phyloP scores from a whole-genome alignment of 306 rosid species.

The Quercus rubra region DNA sequence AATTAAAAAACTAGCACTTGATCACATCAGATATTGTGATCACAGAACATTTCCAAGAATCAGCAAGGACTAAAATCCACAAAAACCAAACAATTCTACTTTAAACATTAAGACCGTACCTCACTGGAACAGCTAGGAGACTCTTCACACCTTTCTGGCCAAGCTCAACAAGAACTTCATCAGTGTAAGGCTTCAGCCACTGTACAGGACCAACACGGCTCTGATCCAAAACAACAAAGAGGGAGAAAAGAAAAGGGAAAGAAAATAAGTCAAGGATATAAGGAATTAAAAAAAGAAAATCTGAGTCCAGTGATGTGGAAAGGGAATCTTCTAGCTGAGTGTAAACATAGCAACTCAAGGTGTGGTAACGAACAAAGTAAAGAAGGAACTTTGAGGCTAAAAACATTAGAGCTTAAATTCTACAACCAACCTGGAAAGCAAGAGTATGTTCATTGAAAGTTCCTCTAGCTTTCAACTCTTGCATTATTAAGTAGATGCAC shows the following conservation, averaged over 20 bases:
- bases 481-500: constrained; percentile 85
- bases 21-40: neutral
- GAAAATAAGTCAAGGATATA: constrained; percentile 3
- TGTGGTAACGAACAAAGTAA: neutral
- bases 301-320: neutral
- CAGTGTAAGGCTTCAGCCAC: constrained; percentile 98
- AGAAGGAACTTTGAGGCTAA: neutral
- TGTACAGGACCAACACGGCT: constrained; percentile 99
- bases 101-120: constrained; percentile 37
- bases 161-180: constrained; percentile 92
- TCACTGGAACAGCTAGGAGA: constrained; percentile 97
- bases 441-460: constrained; percentile 76
- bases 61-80: neutral
- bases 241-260: neutral
- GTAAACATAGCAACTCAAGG: neutral
- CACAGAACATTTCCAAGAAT: neutral
- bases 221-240: constrained; percentile 37
- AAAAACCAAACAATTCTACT: neutral
- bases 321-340: neutral
- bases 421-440: constrained; percentile 81
- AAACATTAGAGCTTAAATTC: neutral
- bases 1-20: neutral
- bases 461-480: constrained; percentile 94
- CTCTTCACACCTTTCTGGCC: constrained; percentile 91
- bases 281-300: neutral